A percentile compares a stretch with the other conserved stretches of the same genome.
Evolutionary conservation across 2,329 filamentous ascomycete genomes (phyloP).

Genomic region (Cladosporium sp.): DNA sequence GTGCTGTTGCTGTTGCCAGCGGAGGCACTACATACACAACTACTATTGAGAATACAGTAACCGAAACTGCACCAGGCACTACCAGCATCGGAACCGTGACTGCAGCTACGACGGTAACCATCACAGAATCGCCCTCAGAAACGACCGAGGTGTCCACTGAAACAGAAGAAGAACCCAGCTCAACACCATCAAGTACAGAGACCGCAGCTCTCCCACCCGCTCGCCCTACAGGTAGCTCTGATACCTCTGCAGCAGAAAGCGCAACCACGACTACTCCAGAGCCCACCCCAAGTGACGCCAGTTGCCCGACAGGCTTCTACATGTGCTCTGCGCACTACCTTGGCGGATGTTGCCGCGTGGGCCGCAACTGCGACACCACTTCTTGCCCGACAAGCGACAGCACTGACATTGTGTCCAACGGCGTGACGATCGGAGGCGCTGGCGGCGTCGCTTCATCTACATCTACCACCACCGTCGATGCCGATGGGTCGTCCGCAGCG

Average conservation of each 20-base stretch:
- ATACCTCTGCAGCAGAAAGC: not conserved
- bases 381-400: constrained; percentile 64
- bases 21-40: constrained; percentile 10
- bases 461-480: not conserved
- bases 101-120: constrained; percentile 12
- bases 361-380: constrained; percentile 75
- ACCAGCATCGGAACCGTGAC: constrained; percentile 11
- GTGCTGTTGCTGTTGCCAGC: not conserved
- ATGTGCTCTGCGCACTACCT: constrained; percentile 76
- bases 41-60: constrained; percentile 6
- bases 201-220: constrained; percentile 29
- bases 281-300: constrained; percentile 28
- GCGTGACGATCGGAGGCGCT: constrained; percentile 57
- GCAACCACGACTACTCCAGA: constrained; percentile 31
- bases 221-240: constrained; percentile 22
- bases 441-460: constrained; percentile 2
- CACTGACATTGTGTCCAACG: constrained; percentile 62
- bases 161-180: constrained; percentile 1
- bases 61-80: constrained; percentile 8
- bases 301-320: constrained; percentile 88
- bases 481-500: constrained; percentile 27
- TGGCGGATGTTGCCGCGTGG: constrained; percentile 84
- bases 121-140: constrained; percentile 2
- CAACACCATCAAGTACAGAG: constrained; percentile 32
- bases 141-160: not conserved